Evolutionary conservation across 176 grass and related monocot species (phyloP).

Genomic region (Puccinellia tenuiflora): DNA sequence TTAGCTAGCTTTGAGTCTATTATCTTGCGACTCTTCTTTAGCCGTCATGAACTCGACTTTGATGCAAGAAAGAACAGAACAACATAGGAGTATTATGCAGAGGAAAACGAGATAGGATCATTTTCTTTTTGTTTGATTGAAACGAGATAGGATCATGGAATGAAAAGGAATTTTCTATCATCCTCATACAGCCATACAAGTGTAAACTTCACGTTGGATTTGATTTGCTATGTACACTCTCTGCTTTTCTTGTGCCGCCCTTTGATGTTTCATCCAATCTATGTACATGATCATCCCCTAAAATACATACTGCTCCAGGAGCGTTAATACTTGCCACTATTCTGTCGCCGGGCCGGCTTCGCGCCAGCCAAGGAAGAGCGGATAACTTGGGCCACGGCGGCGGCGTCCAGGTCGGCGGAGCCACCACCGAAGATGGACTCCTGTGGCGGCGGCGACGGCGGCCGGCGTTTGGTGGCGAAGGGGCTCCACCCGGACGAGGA

Average conservation of each 20-base stretch:
- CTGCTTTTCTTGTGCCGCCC: too few relatives aligned
- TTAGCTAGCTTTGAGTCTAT: background rate
- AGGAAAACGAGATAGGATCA: background rate
- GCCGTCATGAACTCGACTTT: background rate
- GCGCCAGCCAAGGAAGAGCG: conserved; percentile 2
- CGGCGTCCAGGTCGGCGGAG: background rate
- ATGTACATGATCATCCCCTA: background rate
- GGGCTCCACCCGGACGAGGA: conserved; percentile 17
- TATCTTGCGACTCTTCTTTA: background rate
- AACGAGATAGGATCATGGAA: background rate
- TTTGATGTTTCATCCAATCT: background rate
- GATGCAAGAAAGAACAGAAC: background rate
- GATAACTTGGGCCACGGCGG: background rate
- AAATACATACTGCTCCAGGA: too few relatives aligned
- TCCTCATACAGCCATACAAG: background rate
- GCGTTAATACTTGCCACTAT: background rate
- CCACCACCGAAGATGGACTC: background rate
- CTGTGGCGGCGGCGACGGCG: background rate
- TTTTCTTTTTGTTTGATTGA: too few relatives aligned
- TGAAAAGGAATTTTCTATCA: background rate
- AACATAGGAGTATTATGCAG: background rate
- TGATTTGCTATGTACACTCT: background rate
- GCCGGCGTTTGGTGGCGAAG: conserved; percentile 23
- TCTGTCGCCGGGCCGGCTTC: background rate
- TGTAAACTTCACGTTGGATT: background rate